Evolutionary conservation across 1,284 basidiomycete species (phyloP).

Genomic region (Sporisorium sorghi): DNA sequence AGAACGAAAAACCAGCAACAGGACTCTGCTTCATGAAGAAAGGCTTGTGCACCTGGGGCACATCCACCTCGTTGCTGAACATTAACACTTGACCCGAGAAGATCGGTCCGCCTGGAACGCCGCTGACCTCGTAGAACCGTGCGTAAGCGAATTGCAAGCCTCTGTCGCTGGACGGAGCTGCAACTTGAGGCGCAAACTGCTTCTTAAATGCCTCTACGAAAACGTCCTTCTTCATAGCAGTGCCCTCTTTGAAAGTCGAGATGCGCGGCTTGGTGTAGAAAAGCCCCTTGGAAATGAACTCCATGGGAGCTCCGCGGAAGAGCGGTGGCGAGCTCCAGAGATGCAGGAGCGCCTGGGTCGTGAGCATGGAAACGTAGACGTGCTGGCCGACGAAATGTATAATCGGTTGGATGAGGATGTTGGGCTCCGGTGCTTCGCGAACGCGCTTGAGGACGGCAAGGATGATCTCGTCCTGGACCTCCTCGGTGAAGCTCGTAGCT

Average conservation of each 20-base stretch:
- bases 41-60: not conserved
- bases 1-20: not conserved
- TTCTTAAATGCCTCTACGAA: conserved; percentile 7
- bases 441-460: no score
- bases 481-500: no score
- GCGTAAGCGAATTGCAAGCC: conserved; percentile 6
- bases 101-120: conserved; percentile 3
- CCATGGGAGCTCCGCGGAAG: no score
- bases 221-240: not conserved
- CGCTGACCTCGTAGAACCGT: conserved; percentile 8
- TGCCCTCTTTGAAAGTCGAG: not conserved
- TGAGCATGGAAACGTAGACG: not conserved
- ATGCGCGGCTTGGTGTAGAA: conserved; percentile 1
- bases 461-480: no score
- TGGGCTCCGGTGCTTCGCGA: no score
- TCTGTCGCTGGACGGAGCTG: not conserved
- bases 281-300: conserved; percentile 10
- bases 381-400: conserved; percentile 3
- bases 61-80: conserved; percentile 12
- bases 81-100: conserved; percentile 11
- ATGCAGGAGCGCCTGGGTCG: not conserved
- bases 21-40: conserved; percentile 3
- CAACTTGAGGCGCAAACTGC: not conserved
- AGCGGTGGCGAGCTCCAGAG: not conserved
- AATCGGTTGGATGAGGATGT: not conserved